Evolutionary conservation across 176 grass and related monocot genomes (phyloP).

Genomic region (Oryza glumipatula): DNA sequence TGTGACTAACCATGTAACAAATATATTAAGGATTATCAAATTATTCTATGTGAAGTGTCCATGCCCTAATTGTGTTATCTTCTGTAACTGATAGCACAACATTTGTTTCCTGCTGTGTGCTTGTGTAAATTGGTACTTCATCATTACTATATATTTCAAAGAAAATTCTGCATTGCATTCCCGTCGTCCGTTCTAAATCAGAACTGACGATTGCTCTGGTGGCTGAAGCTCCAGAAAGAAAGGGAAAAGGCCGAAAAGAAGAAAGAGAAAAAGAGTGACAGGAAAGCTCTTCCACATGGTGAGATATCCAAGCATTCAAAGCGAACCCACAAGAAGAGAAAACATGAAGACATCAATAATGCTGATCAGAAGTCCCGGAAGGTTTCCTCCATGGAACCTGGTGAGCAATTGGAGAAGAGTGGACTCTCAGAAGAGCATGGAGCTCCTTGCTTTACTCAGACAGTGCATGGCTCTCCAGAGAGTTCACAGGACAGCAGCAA

Average conservation of each 20-base stretch:
- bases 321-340: constrained; percentile 60
- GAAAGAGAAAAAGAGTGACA: constrained; percentile 54
- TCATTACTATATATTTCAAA: constrained; percentile 12
- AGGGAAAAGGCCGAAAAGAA: constrained; percentile 51
- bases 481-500: constrained; percentile 82
- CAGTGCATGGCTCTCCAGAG: constrained; percentile 46
- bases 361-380: constrained; percentile 10
- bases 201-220: constrained; percentile 91
- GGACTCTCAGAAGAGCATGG: constrained; percentile 73
- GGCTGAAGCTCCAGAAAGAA: constrained; percentile 79
- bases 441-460: constrained; percentile 40
- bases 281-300: constrained; percentile 44
- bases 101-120: constrained; percentile 15
- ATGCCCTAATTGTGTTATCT: constrained; percentile 32
- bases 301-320: constrained; percentile 58
- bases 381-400: background rate
- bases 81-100: constrained; percentile 22
- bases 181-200: constrained; percentile 69
- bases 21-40: constrained; percentile 5
- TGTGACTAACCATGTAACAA: constrained; percentile 41
- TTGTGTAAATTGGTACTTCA: constrained; percentile 22
- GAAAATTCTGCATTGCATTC: constrained; percentile 58
- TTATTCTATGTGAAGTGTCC: background rate
- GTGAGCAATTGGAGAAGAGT: constrained; percentile 68
- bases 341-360: constrained; percentile 35